Base-by-base conservation (phyloP, 768 basidiomycete genomes). In the Leccinum pellstonianum region DNA sequence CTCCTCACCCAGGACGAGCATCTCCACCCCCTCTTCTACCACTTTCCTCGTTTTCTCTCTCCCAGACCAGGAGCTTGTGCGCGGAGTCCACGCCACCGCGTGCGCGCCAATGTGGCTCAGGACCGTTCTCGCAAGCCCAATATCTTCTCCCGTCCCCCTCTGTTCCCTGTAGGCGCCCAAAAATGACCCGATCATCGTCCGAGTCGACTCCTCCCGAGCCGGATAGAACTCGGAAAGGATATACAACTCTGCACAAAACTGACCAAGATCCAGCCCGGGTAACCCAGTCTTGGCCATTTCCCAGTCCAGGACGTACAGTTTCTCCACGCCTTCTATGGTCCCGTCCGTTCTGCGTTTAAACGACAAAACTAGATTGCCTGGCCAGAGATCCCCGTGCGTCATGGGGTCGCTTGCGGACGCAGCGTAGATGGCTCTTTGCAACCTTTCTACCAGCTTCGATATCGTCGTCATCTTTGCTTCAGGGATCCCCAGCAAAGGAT, bases 311-410 rank as follows among this genome's bases (percentile, higher is more conserved):
- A 88, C 75, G 46, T 75, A 78, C 10, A 86, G 63, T 11, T 70
- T 76, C 65, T 76, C 73, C 41, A 85, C 63, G 10, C 60, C 62
- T 14, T 61, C 68, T 55, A 60, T 52, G 2, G 27, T 56, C 12
- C 75, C 75, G 7, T 68, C 68, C 12, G 46, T n/a, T 1, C 72
- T 66, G 6, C 66, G 66, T 52, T 70, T 70, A 11, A 78, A 66
- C 11, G 64, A 69, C n/a, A 87, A 64, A 61, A 87, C 74, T 50
- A 89, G 62, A 65, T 90, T 89, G 0, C 87, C 88, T 2, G 88
- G 81, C 87, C 88, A 90, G 64, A 89, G 85, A 68, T 90, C 88
- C 0, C 88, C 88, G 11, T 73, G 73, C 21, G 72, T 75, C 59
- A 74, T 51, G 11, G 73, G 65, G 51, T 77, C 76, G 37, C 66